Evolutionary conservation across 805 yeast species (phyloP).

Genomic region (Candida ortonii): DNA sequence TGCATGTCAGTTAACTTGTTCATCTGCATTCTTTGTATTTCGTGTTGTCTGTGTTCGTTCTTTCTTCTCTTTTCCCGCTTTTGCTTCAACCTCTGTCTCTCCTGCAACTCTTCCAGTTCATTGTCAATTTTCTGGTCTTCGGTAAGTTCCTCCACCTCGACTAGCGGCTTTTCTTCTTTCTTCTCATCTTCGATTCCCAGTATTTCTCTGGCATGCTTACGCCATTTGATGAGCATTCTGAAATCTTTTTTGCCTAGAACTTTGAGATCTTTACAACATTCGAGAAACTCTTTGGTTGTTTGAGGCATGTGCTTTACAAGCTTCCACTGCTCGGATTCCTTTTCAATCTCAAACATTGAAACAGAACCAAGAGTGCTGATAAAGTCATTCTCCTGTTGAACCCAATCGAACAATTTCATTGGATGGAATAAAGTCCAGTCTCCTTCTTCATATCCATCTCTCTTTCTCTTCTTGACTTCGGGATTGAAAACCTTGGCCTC

Average conservation of each 20-base stretch:
- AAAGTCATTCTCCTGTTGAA: slow-evolving; percentile 71
- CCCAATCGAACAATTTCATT: slow-evolving; percentile 74
- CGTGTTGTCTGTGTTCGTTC: slow-evolving; percentile 84
- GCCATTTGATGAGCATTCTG: slow-evolving; percentile 79
- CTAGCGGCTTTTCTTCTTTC: slow-evolving; percentile 44
- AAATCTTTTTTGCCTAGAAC: slow-evolving; percentile 95
- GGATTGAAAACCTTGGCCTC: slow-evolving; percentile 95
- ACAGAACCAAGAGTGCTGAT: slow-evolving; percentile 75
- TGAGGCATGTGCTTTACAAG: slow-evolving; percentile 66
- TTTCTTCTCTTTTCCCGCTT: slow-evolving; percentile 81
- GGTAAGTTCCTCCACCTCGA: slow-evolving; percentile 67
- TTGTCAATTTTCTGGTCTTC: slow-evolving; percentile 90
- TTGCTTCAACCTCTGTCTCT: slow-evolving; percentile 61
- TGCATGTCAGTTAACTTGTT: slow-evolving; percentile 91
- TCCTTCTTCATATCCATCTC: slow-evolving; percentile 97
- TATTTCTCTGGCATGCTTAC: slow-evolving; percentile 77
- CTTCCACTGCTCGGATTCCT: slow-evolving; percentile 68
- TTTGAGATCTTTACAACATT: slow-evolving; percentile 86
- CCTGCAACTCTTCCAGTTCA: slow-evolving; percentile 73
- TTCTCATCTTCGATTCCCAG: slow-evolving; percentile 64
- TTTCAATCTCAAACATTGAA: slow-evolving; percentile 61
- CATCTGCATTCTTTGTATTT: slow-evolving; percentile 89
- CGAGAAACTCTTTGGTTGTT: slow-evolving; percentile 75
- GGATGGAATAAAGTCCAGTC: slow-evolving; percentile 73
- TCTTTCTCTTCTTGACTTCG: slow-evolving; percentile 80